These are phyloP conservation scores for Berkeleyomyces rouxiae DNA, from an alignment of 2,329 filamentous ascomycete species.

Conservation along the genomic window DNA sequence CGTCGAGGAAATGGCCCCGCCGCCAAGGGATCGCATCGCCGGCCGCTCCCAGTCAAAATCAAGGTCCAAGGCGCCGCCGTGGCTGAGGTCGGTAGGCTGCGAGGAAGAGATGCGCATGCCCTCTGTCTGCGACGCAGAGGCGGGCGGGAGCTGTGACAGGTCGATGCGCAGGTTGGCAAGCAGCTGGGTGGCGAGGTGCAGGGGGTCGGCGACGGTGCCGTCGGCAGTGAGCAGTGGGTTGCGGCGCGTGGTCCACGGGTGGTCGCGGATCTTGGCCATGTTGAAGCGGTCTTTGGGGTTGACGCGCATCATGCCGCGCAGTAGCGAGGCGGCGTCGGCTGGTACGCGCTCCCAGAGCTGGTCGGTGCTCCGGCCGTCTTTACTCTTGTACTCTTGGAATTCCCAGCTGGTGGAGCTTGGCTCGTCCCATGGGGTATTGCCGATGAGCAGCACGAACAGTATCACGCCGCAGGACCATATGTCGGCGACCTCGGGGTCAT, in stretches of 20 bases:
- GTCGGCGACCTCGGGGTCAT: constrained; percentile 67
- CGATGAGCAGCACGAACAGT: constrained; percentile 86
- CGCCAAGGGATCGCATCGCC: constrained; percentile 33
- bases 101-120: constrained; percentile 32
- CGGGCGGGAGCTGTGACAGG: constrained; percentile 30
- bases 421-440: constrained; percentile 96
- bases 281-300: constrained; percentile 60
- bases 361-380: constrained; percentile 66
- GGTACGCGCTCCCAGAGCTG: constrained; percentile 74
- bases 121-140: constrained; percentile 18
- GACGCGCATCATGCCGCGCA: constrained; percentile 85
- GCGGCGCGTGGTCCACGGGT: constrained; percentile 82
- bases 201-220: constrained; percentile 59
- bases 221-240: constrained; percentile 62
- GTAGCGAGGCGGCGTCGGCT: constrained; percentile 54
- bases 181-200: constrained; percentile 86
- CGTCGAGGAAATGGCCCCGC: constrained; percentile 28
- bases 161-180: constrained; percentile 81
- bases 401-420: constrained; percentile 77
- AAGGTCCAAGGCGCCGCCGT: constrained; percentile 48
- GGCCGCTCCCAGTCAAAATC: constrained; percentile 83
- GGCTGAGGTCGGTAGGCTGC: constrained; percentile 40
- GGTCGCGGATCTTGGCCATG: constrained; percentile 71
- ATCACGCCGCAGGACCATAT: constrained; percentile 98
- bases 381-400: constrained; percentile 71